Conservation (phyloP, 257 asterid species). For the Nicotiana paniculata region DNA sequence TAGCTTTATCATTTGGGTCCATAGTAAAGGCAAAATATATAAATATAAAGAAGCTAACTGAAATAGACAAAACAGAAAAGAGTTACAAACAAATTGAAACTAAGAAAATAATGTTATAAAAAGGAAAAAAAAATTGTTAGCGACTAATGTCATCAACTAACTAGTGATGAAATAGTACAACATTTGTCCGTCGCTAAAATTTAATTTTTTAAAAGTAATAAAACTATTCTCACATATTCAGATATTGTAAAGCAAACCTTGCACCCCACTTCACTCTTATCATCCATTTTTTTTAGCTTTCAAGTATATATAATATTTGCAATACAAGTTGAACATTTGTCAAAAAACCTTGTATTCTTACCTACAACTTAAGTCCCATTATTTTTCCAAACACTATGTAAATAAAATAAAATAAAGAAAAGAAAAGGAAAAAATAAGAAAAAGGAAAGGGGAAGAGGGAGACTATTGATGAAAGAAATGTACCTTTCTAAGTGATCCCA, state of each 20-base stretch:
- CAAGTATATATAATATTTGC: neutral
- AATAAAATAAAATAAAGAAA: neutral
- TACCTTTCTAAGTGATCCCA: slow-evolving; percentile 13
- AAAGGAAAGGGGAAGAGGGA: neutral
- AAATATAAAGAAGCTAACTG: too few relatives aligned
- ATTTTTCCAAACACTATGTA: neutral
- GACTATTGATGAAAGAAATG: neutral
- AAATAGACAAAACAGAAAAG: too few relatives aligned
- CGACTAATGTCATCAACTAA: too few relatives aligned
- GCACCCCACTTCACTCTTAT: neutral
- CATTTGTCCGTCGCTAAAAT: neutral
- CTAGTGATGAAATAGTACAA: too few relatives aligned
- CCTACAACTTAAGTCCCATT: neutral
- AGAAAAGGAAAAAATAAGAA: neutral
- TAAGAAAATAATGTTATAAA: too few relatives aligned
- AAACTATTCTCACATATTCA: neutral
- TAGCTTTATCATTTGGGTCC: neutral
- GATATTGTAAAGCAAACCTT: neutral
- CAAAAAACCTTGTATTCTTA: neutral
- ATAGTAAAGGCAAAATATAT: too few relatives aligned
- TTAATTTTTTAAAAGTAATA: neutral
- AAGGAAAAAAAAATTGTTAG: too few relatives aligned
- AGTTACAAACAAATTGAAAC: neutral
- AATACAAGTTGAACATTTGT: neutral
- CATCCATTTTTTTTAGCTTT: neutral